These are phyloP conservation scores for Parsonsia alboflavescens DNA, from an alignment of 257 asterid genomes.

Conservation along the genomic window DNA sequence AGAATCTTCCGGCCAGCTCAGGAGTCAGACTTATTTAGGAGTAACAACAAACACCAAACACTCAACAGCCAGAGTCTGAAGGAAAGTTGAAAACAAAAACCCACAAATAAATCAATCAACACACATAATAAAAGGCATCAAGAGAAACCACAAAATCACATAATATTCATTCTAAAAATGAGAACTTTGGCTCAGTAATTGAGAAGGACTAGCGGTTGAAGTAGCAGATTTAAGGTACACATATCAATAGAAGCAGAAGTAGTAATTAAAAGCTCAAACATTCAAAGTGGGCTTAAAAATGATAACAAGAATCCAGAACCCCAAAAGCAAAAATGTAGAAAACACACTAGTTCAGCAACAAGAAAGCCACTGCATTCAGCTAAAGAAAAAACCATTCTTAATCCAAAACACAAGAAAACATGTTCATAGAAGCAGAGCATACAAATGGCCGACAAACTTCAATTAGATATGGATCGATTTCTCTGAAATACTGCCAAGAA, in stretches of 20 bases:
- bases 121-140: not conserved
- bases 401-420: slow-evolving; percentile 1
- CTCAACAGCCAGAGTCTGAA: not conserved
- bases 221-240: not conserved
- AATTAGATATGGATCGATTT: slow-evolving; percentile 9
- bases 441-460: slow-evolving; percentile 12
- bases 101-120: not conserved
- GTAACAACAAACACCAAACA: not conserved
- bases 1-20: not conserved
- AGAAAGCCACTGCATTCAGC: not conserved
- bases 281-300: not conserved
- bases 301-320: not conserved
- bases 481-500: slow-evolving; percentile 16
- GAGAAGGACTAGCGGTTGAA: not conserved
- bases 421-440: not conserved
- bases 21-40: not conserved
- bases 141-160: not conserved
- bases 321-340: not conserved
- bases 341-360: not conserved
- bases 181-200: not conserved
- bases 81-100: not conserved
- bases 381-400: not conserved
- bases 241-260: not conserved
- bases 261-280: not conserved
- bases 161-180: not conserved